A percentile compares a stretch with the other conserved stretches of the same genome.
Conservation (phyloP, 2,329 filamentous ascomycete genomes). For the Neofusicoccum laricinum region DNA sequence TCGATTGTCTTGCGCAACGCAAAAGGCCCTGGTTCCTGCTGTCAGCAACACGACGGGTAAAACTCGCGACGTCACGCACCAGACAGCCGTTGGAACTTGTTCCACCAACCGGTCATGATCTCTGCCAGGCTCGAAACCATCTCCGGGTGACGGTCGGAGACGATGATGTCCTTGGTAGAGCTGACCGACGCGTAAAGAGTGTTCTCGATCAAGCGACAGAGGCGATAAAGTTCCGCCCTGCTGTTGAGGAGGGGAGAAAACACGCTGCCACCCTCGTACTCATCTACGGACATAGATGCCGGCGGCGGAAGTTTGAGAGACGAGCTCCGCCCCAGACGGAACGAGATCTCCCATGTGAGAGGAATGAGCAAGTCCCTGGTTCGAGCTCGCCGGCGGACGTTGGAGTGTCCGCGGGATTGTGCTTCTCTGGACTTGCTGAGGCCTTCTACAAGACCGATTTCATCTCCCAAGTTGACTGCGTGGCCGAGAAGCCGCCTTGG, state of each 20-base stretch:
- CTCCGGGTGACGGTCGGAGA: not conserved
- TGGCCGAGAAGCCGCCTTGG: not conserved
- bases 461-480: not conserved
- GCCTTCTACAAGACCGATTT: not conserved
- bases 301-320: not conserved
- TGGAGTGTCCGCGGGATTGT: not conserved
- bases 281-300: not conserved
- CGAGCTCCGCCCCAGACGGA: not conserved
- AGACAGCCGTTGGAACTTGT: not conserved
- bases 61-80: not conserved
- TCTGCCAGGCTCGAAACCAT: not conserved
- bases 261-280: not conserved
- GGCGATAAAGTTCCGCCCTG: not conserved
- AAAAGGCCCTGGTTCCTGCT: not conserved
- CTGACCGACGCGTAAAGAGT: not conserved
- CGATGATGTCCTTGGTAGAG: not conserved
- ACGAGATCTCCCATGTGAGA: not conserved
- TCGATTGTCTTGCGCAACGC: not conserved
- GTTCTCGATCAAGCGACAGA: not conserved
- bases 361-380: not conserved
- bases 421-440: not conserved
- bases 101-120: slow-evolving; percentile 1
- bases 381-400: not conserved
- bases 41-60: not conserved
- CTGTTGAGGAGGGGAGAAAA: not conserved